Percentiles rank a stretch among this genome's conserved stretches.
phyloP scores from a whole-genome alignment of 495 filamentous ascomycete species.

The Lepraria neglecta region DNA sequence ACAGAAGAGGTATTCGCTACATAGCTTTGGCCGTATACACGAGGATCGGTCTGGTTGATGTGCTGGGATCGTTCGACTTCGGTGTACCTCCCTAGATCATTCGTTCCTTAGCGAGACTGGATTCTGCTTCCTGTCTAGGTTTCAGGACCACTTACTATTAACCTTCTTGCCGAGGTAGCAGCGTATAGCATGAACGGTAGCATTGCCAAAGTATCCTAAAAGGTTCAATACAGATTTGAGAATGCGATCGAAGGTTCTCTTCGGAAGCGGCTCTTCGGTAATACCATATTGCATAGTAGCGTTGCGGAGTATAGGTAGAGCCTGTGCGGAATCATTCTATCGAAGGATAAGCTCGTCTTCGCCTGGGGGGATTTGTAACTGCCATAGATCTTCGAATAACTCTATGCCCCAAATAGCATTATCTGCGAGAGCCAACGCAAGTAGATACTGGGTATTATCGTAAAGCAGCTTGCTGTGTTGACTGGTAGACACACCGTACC shows the following conservation, averaged over 20 bases:
- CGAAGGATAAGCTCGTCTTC: constrained; percentile 17
- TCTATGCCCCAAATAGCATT: constrained; percentile 9
- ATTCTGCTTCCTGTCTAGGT: neutral
- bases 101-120: neutral
- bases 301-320: constrained; percentile 12
- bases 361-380: constrained; percentile 12
- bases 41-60: neutral
- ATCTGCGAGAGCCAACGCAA: constrained; percentile 15
- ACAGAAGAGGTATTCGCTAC: neutral
- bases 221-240: constrained; percentile 12
- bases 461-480: constrained; percentile 12
- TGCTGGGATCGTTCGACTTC: neutral
- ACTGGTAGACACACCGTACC: constrained; percentile 6
- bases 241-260: constrained; percentile 6
- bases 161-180: neutral
- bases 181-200: constrained; percentile 5
- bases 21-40: constrained; percentile 1
- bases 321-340: constrained; percentile 5
- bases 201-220: constrained; percentile 14
- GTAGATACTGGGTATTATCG: constrained; percentile 14
- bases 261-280: constrained; percentile 1
- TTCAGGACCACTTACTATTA: neutral
- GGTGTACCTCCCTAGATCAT: neutral
- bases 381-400: constrained; percentile 1
- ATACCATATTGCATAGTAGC: constrained; percentile 5